Conservation (phyloP, 2,329 filamentous ascomycete species). For the Elsinoe australis region DNA sequence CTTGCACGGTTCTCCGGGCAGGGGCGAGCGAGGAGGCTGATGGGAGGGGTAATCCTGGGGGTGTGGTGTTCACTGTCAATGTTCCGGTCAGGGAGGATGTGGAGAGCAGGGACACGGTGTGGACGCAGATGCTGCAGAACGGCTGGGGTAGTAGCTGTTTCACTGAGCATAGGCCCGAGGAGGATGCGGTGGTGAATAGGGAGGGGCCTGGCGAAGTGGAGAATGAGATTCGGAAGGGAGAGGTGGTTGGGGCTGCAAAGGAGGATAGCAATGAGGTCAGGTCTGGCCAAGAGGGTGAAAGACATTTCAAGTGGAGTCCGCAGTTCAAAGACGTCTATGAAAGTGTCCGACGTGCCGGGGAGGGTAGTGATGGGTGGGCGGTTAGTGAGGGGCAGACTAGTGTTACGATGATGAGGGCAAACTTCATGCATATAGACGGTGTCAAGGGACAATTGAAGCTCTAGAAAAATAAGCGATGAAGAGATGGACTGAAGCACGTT, state of each 20-base stretch:
- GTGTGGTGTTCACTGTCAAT: conserved; percentile 40
- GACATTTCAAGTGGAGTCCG: conserved; percentile 92
- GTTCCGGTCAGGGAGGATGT: conserved; percentile 94
- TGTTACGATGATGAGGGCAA: conserved; percentile 83
- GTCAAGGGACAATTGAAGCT: conserved; percentile 68
- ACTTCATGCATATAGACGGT: conserved; percentile 72
- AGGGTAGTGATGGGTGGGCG: conserved; percentile 88
- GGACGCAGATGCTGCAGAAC: conserved; percentile 82
- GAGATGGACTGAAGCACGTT: no score
- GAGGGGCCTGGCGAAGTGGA: conserved; percentile 62
- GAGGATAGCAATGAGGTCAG: conserved; percentile 50
- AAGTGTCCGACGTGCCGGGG: conserved; percentile 69
- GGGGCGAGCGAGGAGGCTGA: conserved; percentile 68
- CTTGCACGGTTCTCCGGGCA: conserved; percentile 81
- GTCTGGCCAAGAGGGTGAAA: conserved; percentile 52
- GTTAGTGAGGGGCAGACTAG: conserved; percentile 83
- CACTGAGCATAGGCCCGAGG: conserved; percentile 63
- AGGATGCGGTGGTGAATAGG: conserved; percentile 50
- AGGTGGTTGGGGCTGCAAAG: conserved; percentile 29
- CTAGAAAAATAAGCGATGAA: no score
- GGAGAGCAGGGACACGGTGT: conserved; percentile 75
- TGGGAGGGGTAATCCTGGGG: background rate
- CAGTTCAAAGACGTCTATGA: conserved; percentile 79
- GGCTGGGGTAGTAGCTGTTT: conserved; percentile 84
- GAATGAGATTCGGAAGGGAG: conserved; percentile 33